Conservation (phyloP, 345 rosid species). For the Pseudoturritis turrita region DNA sequence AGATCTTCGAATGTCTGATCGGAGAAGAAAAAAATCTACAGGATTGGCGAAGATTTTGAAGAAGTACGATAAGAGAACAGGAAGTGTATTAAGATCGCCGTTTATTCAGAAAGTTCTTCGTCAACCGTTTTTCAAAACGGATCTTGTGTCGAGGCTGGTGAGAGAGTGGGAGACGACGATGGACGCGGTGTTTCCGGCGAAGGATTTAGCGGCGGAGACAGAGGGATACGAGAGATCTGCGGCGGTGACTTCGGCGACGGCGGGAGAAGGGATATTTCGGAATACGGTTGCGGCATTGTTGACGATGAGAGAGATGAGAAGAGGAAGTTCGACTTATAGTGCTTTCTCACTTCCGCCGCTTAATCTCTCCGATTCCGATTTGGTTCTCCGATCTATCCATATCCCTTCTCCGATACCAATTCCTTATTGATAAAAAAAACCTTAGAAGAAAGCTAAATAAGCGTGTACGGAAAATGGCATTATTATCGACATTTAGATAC, state of each 20-base stretch:
- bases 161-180: slow-evolving; percentile 70
- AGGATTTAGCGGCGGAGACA: slow-evolving; percentile 9
- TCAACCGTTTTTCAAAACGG: slow-evolving; percentile 81
- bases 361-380: slow-evolving; percentile 51
- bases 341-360: slow-evolving; percentile 78
- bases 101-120: slow-evolving; percentile 64
- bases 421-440: neutral
- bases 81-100: slow-evolving; percentile 50
- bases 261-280: slow-evolving; percentile 63
- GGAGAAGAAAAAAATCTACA: neutral
- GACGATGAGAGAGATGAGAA: slow-evolving; percentile 78
- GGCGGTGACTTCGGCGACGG: slow-evolving; percentile 21
- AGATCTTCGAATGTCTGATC: neutral
- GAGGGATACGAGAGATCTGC: slow-evolving; percentile 21
- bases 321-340: slow-evolving; percentile 68
- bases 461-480: no score
- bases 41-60: slow-evolving; percentile 83
- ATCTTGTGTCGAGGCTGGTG: slow-evolving; percentile 64
- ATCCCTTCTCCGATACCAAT: slow-evolving; percentile 55
- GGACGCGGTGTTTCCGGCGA: slow-evolving; percentile 47
- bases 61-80: slow-evolving; percentile 82
- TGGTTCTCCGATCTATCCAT: slow-evolving; percentile 36
- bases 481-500: no score
- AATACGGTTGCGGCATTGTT: slow-evolving; percentile 66
- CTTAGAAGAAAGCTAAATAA: no score